These are phyloP conservation scores for Cardiospermum halicacabum DNA, from an alignment of 345 rosid genomes.

Conservation along the genomic window DNA sequence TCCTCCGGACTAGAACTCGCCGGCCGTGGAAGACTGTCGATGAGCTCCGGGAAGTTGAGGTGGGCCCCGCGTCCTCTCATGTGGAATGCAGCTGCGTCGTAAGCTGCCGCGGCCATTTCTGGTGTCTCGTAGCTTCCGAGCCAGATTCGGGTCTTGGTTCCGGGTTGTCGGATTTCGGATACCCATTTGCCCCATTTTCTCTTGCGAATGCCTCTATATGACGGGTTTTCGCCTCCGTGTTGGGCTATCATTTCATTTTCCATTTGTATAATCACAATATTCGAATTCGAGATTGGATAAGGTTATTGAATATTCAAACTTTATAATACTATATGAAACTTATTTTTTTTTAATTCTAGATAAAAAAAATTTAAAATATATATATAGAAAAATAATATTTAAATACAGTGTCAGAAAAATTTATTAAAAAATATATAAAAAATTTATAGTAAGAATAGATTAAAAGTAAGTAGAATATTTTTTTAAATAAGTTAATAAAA, in stretches of 20 bases:
- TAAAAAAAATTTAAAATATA: too few relatives aligned
- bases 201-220: slow-evolving; percentile 69
- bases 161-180: slow-evolving; percentile 85
- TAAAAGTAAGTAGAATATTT: too few relatives aligned
- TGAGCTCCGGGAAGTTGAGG: slow-evolving; percentile 70
- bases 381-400: too few relatives aligned
- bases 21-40: slow-evolving; percentile 43
- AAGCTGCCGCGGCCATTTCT: slow-evolving; percentile 94
- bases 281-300: too few relatives aligned
- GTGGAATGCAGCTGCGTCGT: slow-evolving; percentile 74
- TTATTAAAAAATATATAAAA: too few relatives aligned
- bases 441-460: too few relatives aligned
- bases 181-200: slow-evolving; percentile 99
- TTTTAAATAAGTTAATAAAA: too few relatives aligned
- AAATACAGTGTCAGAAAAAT: too few relatives aligned
- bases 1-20: slow-evolving; percentile 48
- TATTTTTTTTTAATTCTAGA: neutral
- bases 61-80: slow-evolving; percentile 52
- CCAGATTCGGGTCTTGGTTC: slow-evolving; percentile 82
- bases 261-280: slow-evolving; percentile 5
- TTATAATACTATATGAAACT: neutral
- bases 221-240: neutral
- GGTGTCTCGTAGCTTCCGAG: slow-evolving; percentile 79
- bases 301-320: too few relatives aligned
- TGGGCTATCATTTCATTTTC: slow-evolving; percentile 17